Conservation (phyloP, 2,329 filamentous ascomycete genomes). For the Pleomassaria siparia region DNA sequence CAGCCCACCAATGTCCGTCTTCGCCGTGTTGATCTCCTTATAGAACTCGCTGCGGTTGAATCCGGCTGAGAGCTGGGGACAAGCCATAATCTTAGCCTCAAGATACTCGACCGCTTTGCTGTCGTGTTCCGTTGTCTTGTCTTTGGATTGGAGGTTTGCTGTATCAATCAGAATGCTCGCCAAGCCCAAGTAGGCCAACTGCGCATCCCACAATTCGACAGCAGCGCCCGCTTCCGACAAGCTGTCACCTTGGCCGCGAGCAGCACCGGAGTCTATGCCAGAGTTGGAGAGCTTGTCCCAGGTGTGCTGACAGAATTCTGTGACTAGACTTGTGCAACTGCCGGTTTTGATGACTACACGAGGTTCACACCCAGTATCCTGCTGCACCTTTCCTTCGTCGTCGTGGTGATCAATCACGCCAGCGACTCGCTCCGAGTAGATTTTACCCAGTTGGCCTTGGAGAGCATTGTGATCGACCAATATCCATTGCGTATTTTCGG, state of each 20-base stretch:
- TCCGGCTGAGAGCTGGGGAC: slow-evolving; percentile 32
- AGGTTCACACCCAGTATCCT: slow-evolving; percentile 51
- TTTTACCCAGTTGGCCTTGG: slow-evolving; percentile 60
- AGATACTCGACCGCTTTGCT: slow-evolving; percentile 59
- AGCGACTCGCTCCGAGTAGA: slow-evolving; percentile 57
- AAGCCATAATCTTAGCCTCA: slow-evolving; percentile 54
- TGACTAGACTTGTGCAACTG: slow-evolving; percentile 72
- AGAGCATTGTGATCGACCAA: slow-evolving; percentile 80
- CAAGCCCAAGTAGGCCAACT: slow-evolving; percentile 67
- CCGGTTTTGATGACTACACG: slow-evolving; percentile 67
- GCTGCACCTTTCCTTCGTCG: slow-evolving; percentile 63
- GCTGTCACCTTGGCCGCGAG: slow-evolving; percentile 44
- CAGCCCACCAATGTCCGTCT: slow-evolving; percentile 66
- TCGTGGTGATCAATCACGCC: slow-evolving; percentile 79
- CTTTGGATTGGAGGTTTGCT: slow-evolving; percentile 57
- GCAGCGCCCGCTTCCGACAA: slow-evolving; percentile 32
- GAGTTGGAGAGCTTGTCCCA: slow-evolving; percentile 58
- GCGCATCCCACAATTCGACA: slow-evolving; percentile 52
- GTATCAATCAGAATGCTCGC: slow-evolving; percentile 76
- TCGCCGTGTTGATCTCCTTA: slow-evolving; percentile 61
- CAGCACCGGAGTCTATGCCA: slow-evolving; percentile 45
- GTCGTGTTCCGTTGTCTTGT: slow-evolving; percentile 68
- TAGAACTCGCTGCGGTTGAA: slow-evolving; percentile 63
- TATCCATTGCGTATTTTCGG: slow-evolving; percentile 66
- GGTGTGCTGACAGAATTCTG: slow-evolving; percentile 57